phyloP scores from a whole-genome alignment of 352 stramenopile species.

The Plasmopara viticola region DNA sequence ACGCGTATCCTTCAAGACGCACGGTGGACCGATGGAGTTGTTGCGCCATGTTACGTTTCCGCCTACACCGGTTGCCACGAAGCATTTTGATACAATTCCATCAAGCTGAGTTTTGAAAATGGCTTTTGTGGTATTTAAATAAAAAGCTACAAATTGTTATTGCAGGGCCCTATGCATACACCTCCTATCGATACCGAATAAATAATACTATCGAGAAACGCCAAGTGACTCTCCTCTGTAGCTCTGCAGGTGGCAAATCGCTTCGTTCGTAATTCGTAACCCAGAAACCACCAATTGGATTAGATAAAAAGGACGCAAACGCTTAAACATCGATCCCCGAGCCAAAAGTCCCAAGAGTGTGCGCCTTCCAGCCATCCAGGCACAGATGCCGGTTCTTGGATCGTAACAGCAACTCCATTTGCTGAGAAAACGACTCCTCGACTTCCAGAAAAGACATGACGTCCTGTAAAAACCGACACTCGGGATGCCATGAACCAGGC shows the following conservation, averaged over 20 bases:
- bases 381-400: conserved; percentile 61
- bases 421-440: conserved; percentile 60
- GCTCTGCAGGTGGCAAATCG: conserved; percentile 18
- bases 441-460: conserved; percentile 77
- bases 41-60: conserved; percentile 63
- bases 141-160: too few relatives aligned
- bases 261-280: conserved; percentile 31
- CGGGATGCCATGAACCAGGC: conserved; percentile 48
- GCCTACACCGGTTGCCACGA: too few relatives aligned
- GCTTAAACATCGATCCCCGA: conserved; percentile 55
- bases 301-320: conserved; percentile 1
- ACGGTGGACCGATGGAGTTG: conserved; percentile 47
- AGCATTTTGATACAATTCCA: conserved; percentile 3
- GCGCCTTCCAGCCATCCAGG: conserved; percentile 69
- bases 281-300: conserved; percentile 7
- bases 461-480: conserved; percentile 78
- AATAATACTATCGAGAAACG: conserved; percentile 18
- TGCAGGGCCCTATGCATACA: too few relatives aligned
- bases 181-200: conserved; percentile 8
- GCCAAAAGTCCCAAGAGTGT: conserved; percentile 73
- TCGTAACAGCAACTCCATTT: conserved; percentile 60
- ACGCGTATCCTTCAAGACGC: conserved; percentile 41
- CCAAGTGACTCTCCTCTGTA: conserved; percentile 4
- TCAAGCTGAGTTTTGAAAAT: too few relatives aligned
- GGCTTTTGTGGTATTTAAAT: too few relatives aligned